These are phyloP conservation scores for Crithidia fasciculata DNA, from an alignment of 208 protist genomes.

Conservation along the genomic window DNA sequence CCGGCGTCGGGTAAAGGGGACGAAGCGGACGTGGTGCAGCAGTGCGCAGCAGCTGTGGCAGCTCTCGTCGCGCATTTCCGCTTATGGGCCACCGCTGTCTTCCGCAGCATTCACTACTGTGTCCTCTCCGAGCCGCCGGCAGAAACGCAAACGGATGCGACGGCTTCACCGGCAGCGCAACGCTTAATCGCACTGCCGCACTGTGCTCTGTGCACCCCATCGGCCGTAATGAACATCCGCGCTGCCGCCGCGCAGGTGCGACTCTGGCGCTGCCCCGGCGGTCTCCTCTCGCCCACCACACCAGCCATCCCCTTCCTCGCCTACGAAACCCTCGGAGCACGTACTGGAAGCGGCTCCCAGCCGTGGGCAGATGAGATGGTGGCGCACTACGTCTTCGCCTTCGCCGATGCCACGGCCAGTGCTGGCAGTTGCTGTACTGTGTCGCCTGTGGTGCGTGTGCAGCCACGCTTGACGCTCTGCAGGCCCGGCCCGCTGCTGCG, in stretches of 20 bases:
- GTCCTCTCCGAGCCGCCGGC: conserved; percentile 15
- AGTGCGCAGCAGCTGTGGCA: background rate
- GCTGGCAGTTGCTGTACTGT: conserved; percentile 1
- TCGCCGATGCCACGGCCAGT: background rate
- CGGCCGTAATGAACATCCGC: background rate
- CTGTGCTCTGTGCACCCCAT: conserved; percentile 16
- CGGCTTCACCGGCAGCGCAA: background rate
- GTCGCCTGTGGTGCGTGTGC: conserved; percentile 11
- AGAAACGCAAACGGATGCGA: background rate
- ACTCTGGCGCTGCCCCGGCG: conserved; percentile 17
- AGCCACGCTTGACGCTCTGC: conserved; percentile 16
- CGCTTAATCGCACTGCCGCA: background rate
- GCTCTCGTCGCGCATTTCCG: conserved; percentile 14
- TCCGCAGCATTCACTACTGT: conserved; percentile 16
- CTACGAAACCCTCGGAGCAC: conserved; percentile 1
- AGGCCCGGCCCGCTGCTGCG: conserved; percentile 13
- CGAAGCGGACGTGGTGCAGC: background rate
- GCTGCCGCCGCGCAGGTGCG: conserved; percentile 7
- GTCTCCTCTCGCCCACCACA: conserved; percentile 1
- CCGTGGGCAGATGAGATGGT: conserved; percentile 11
- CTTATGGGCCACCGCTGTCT: conserved; percentile 8
- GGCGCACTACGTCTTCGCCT: conserved; percentile 22
- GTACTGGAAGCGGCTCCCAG: background rate
- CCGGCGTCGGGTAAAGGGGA: too few relatives aligned
- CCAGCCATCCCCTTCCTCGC: conserved; percentile 10